These are phyloP conservation scores for Colletotrichum lupini DNA, from an alignment of 2,329 filamentous ascomycete genomes.

Conservation along the genomic window DNA sequence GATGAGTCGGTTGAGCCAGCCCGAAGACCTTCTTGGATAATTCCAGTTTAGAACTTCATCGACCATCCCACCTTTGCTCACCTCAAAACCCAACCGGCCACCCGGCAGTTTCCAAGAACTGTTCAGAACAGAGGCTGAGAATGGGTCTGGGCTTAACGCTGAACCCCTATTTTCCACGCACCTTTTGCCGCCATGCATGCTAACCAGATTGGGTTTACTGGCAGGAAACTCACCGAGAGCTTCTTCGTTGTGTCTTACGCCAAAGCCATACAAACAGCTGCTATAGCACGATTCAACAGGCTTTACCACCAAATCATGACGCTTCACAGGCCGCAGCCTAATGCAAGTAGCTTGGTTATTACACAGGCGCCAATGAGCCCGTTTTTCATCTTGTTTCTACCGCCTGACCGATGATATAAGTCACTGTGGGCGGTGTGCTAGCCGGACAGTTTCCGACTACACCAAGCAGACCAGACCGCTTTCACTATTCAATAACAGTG, in stretches of 20 bases:
- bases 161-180: constrained; percentile 6
- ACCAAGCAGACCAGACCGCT: background rate
- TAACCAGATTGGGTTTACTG: constrained; percentile 19
- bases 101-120: background rate
- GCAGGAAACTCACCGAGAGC: constrained; percentile 3
- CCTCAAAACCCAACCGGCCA: background rate
- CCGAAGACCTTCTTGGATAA: background rate
- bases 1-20: background rate
- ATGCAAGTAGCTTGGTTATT: background rate
- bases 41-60: constrained; percentile 23
- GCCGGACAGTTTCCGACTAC: background rate
- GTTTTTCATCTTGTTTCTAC: background rate
- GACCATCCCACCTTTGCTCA: constrained; percentile 5
- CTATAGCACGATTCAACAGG: background rate
- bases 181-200: background rate
- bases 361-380: background rate
- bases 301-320: background rate
- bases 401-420: background rate
- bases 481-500: background rate
- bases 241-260: background rate
- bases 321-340: background rate
- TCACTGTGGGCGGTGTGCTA: background rate
- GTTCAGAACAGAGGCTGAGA: background rate
- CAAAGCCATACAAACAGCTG: constrained; percentile 4
- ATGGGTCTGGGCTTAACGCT: background rate